Conservation (phyloP, 106 monocot species). For the Dioscorea dumetorum region DNA sequence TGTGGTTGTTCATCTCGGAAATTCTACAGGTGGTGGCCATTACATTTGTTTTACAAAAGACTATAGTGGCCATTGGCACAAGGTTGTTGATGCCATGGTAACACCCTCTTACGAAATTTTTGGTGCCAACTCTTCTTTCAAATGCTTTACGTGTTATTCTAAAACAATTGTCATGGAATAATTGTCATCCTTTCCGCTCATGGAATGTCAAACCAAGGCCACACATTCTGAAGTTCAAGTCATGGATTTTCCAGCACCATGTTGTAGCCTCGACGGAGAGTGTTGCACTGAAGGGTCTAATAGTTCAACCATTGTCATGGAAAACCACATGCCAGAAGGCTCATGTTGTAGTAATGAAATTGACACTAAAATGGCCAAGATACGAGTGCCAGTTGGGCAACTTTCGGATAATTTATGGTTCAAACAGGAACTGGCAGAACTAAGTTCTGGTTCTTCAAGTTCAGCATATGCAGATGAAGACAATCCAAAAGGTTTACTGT, state of each 20-base stretch:
- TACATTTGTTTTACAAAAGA: constrained; percentile 91
- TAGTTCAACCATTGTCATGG: too few relatives aligned
- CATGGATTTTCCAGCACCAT: too few relatives aligned
- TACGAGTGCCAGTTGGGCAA: too few relatives aligned
- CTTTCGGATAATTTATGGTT: background rate
- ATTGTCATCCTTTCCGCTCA: too few relatives aligned
- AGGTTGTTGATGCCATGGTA: constrained; percentile 91
- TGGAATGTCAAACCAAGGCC: too few relatives aligned
- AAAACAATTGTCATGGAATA: constrained; percentile 2
- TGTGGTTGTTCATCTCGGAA: constrained; percentile 93
- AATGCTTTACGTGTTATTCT: constrained; percentile 2
- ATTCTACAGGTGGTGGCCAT: constrained; percentile 97
- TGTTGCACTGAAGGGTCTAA: too few relatives aligned
- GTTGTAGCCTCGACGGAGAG: too few relatives aligned
- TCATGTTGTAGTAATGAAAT: background rate
- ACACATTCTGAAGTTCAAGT: too few relatives aligned
- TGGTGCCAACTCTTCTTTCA: background rate
- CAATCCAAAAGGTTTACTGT: background rate
- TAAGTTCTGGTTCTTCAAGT: background rate
- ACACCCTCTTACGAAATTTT: background rate
- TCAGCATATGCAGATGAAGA: background rate
- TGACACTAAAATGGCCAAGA: background rate
- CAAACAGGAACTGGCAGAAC: background rate
- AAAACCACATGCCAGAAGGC: background rate
- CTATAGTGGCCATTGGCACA: constrained; percentile 62